phyloP scores from a whole-genome alignment of 2,329 filamentous ascomycete species.

The Ceratocystis ficicola region DNA sequence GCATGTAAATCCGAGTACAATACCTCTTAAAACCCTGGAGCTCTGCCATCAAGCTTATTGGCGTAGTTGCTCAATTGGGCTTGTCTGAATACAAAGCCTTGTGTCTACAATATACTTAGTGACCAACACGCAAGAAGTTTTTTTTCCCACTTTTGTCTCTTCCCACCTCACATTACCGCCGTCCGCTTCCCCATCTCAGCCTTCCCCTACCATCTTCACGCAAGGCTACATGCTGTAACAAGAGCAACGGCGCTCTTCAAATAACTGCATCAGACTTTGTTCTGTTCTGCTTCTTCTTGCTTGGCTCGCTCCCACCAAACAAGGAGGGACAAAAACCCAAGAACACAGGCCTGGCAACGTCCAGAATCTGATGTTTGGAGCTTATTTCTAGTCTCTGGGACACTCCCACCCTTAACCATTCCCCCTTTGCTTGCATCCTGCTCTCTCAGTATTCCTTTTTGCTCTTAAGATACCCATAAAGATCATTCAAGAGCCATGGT shows the following conservation, averaged over 20 bases:
- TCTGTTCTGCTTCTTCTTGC: not conserved
- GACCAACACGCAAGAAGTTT: conserved; percentile 2
- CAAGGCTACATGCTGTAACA: conserved; percentile 3
- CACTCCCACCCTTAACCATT: not conserved
- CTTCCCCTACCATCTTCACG: not conserved
- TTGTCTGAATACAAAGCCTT: not conserved
- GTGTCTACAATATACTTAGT: conserved; percentile 10
- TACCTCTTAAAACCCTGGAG: not conserved
- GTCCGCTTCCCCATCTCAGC: conserved; percentile 1
- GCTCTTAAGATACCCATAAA: conserved; percentile 12
- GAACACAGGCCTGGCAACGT: conserved; percentile 9
- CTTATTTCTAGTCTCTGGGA: conserved; percentile 4
- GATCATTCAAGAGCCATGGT: conserved; percentile 19
- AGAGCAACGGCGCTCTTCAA: conserved; percentile 6
- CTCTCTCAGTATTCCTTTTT: not conserved
- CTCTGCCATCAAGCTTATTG: not conserved
- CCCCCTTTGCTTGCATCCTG: not conserved
- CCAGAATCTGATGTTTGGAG: conserved; percentile 14
- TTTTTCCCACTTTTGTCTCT: conserved; percentile 7
- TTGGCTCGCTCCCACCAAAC: not conserved
- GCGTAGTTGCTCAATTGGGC: not conserved
- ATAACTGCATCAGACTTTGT: not conserved
- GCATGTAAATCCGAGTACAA: not conserved
- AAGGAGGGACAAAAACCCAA: conserved; percentile 2
- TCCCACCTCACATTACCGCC: not conserved